A percentile compares a stretch with the other conserved stretches of the same genome.
Conservation (phyloP, 2,329 filamentous ascomycete genomes). For the Paradendryphiella salina region DNA sequence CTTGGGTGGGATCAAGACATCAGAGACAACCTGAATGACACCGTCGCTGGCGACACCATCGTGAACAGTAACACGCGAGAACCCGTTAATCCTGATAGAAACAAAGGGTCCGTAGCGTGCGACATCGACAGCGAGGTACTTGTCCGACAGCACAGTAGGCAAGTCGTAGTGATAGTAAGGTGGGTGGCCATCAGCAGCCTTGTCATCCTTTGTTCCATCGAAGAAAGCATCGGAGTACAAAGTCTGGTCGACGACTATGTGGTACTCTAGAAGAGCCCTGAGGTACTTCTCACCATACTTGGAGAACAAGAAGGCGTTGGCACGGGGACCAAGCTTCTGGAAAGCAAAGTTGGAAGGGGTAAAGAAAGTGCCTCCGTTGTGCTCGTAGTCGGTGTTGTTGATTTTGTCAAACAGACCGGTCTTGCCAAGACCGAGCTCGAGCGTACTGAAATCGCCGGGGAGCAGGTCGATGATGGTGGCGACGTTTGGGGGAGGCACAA, state of each 20-base stretch:
- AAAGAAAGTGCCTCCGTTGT: conserved; percentile 74
- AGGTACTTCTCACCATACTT: conserved; percentile 73
- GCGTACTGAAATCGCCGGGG: conserved; percentile 75
- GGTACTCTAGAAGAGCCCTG: conserved; percentile 76
- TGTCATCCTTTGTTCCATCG: conserved; percentile 46
- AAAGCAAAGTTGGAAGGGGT: conserved; percentile 84
- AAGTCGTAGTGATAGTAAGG: conserved; percentile 68
- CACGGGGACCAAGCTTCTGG: conserved; percentile 67
- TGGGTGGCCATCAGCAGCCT: conserved; percentile 26
- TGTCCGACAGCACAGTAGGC: conserved; percentile 69
- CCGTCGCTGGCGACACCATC: conserved; percentile 78
- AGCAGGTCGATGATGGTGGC: conserved; percentile 66
- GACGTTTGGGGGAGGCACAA: conserved; percentile 73
- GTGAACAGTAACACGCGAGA: conserved; percentile 64
- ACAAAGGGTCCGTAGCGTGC: conserved; percentile 68
- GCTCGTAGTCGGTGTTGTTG: conserved; percentile 53
- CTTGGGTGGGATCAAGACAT: conserved; percentile 76
- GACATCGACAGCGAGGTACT: conserved; percentile 72
- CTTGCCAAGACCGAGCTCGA: conserved; percentile 72
- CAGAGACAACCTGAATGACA: conserved; percentile 75
- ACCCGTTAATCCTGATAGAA: conserved; percentile 75
- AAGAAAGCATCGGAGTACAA: conserved; percentile 86
- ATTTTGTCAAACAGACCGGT: conserved; percentile 69
- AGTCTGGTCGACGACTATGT: conserved; percentile 72
- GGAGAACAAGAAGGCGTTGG: conserved; percentile 87